phyloP scores from a whole-genome alignment of 805 yeast genomes.

The Cyberlindnera misumaiensis region DNA sequence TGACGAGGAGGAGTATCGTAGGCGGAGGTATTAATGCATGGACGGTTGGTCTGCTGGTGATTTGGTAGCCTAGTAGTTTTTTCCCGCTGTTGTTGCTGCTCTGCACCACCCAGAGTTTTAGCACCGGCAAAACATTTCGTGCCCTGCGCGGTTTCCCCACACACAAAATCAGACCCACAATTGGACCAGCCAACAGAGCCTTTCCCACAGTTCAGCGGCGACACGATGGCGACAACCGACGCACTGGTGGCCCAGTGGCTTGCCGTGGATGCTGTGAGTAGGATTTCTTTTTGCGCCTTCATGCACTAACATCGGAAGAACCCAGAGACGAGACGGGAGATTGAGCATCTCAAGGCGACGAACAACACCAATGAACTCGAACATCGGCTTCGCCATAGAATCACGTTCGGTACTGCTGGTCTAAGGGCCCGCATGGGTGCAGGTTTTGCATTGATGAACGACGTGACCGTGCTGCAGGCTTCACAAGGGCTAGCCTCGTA shows the following conservation, averaged over 20 bases:
- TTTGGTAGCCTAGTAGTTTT: too few species aligned
- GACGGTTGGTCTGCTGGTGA: too few species aligned
- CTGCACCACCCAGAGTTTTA: too few species aligned
- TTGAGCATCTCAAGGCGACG: slow-evolving; percentile 34
- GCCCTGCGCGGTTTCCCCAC: too few species aligned
- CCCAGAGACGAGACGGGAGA: slow-evolving; percentile 48
- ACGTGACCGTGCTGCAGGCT: slow-evolving; percentile 82
- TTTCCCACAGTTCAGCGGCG: too few species aligned
- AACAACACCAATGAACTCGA: slow-evolving; percentile 40
- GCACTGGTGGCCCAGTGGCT: slow-evolving; percentile 13
- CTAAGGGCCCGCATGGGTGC: slow-evolving; percentile 84
- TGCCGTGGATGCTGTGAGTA: slow-evolving; percentile 8
- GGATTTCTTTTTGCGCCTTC: too few species aligned
- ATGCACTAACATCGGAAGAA: slow-evolving; percentile 15
- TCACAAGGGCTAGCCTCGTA: slow-evolving; percentile 73
- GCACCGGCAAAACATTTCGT: too few species aligned
- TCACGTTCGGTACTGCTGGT: slow-evolving; percentile 92
- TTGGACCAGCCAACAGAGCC: too few species aligned
- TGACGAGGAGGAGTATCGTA: slow-evolving; percentile 14
- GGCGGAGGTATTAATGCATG: background rate
- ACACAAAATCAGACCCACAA: too few species aligned
- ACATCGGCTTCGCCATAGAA: slow-evolving; percentile 47
- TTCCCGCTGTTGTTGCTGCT: too few species aligned
- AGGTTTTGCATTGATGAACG: slow-evolving; percentile 85
- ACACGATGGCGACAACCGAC: slow-evolving; percentile 7